phyloP scores from a whole-genome alignment of 2,329 filamentous ascomycete genomes.

The Ustulina deusta region DNA sequence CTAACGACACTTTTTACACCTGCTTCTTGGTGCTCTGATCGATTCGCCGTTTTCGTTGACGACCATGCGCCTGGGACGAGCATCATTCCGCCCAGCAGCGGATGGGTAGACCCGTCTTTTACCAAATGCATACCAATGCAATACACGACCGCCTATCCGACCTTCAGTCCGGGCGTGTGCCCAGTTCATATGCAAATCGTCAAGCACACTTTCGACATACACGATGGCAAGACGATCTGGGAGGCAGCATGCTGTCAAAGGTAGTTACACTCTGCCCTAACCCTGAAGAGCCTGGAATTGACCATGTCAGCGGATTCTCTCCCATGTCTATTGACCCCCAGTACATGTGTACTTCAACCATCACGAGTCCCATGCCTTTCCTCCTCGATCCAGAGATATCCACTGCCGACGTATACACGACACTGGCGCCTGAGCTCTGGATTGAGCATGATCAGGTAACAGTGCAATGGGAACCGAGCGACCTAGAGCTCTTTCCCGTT shows the following conservation, averaged over 20 bases:
- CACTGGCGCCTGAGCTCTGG: constrained; percentile 43
- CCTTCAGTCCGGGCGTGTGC: constrained; percentile 50
- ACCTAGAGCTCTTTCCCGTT: constrained; percentile 43
- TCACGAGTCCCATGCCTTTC: constrained; percentile 48
- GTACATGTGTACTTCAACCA: constrained; percentile 47
- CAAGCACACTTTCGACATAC: constrained; percentile 33
- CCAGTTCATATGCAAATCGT: constrained; percentile 47
- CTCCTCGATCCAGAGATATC: constrained; percentile 48
- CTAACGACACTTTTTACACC: constrained; percentile 48
- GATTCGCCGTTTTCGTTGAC: constrained; percentile 49
- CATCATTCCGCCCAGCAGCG: constrained; percentile 47
- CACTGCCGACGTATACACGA: constrained; percentile 49
- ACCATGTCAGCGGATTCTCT: constrained; percentile 46
- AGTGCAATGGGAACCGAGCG: constrained; percentile 47
- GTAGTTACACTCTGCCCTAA: constrained; percentile 23
- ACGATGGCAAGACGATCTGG: constrained; percentile 43
- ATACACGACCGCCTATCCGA: constrained; percentile 44
- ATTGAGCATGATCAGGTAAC: constrained; percentile 50
- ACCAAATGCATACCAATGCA: constrained; percentile 47
- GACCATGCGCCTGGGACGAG: constrained; percentile 41
- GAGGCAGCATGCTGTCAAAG: constrained; percentile 50
- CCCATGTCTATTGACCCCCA: constrained; percentile 37
- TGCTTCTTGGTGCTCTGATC: constrained; percentile 44
- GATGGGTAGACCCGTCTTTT: constrained; percentile 51
- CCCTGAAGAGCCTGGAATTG: constrained; percentile 6